Conservation (phyloP, 768 basidiomycete genomes). For the Astraeus odoratus region DNA sequence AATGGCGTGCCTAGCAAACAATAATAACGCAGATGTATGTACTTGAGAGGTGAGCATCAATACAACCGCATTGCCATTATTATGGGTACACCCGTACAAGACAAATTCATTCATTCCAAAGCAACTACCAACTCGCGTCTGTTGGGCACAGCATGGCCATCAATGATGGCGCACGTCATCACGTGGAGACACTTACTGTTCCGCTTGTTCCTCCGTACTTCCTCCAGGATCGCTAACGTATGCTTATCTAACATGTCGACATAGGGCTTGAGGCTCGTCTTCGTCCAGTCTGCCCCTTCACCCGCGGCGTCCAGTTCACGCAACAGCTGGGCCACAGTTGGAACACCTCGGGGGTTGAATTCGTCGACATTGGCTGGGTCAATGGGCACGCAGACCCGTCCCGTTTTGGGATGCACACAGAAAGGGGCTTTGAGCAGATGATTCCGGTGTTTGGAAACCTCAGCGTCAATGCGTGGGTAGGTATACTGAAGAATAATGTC, state of each 20-base stretch:
- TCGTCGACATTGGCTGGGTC: conserved; percentile 66
- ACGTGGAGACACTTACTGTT: conserved; percentile 4
- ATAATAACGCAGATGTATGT: no score
- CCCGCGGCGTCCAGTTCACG: conserved; percentile 59
- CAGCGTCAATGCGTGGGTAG: conserved; percentile 93
- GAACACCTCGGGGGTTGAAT: conserved; percentile 82
- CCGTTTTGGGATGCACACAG: conserved; percentile 94
- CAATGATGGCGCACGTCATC: conserved; percentile 8
- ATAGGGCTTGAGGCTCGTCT: conserved; percentile 83
- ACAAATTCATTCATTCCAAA: no score
- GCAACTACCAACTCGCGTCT: conserved; percentile 26
- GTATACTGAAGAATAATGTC: conserved; percentile 91
- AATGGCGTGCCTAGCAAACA: no score
- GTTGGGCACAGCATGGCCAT: neutral
- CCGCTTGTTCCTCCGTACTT: conserved; percentile 20
- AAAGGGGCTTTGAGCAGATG: conserved; percentile 98
- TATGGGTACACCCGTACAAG: no score
- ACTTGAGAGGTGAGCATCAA: no score
- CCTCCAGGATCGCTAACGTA: conserved; percentile 26
- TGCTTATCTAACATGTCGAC: conserved; percentile 87
- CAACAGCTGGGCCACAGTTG: conserved; percentile 81
- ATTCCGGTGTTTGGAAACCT: conserved; percentile 96
- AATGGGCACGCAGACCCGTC: conserved; percentile 90
- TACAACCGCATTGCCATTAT: no score
- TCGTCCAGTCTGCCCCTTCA: conserved; percentile 73